These are phyloP conservation scores for Syncephalastrum monosporum DNA, from an alignment of 371 early-diverging fungal species.

Conservation along the genomic window DNA sequence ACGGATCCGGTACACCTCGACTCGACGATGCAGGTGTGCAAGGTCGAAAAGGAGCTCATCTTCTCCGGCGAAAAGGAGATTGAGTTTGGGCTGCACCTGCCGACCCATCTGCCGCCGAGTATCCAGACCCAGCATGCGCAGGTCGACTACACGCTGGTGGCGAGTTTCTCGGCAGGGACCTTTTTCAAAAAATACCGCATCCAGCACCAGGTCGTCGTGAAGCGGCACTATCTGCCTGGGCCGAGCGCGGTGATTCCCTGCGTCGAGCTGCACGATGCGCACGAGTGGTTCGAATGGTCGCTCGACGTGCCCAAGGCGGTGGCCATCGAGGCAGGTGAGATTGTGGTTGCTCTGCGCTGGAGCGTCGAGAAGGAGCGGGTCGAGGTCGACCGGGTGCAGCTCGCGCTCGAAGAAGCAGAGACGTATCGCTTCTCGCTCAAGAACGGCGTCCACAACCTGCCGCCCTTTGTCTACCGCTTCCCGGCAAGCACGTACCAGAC, in stretches of 20 bases:
- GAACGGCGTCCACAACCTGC: constrained; percentile 34
- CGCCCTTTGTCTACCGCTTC: constrained; percentile 34
- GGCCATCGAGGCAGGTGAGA: constrained; percentile 43
- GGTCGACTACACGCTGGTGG: constrained; percentile 45
- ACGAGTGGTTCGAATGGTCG: constrained; percentile 50
- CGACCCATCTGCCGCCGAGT: constrained; percentile 36
- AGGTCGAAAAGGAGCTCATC: constrained; percentile 49
- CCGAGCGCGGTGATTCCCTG: constrained; percentile 47
- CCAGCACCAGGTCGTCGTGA: constrained; percentile 29
- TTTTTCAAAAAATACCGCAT: constrained; percentile 43
- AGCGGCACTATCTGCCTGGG: constrained; percentile 44
- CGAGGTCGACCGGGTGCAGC: constrained; percentile 34
- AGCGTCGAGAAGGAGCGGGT: constrained; percentile 48
- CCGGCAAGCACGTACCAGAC: constrained; percentile 37
- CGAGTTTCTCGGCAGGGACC: constrained; percentile 41
- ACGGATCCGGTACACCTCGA: constrained; percentile 26
- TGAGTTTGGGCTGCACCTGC: constrained; percentile 47
- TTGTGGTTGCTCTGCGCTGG: constrained; percentile 39
- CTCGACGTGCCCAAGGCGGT: constrained; percentile 44
- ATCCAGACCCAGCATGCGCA: constrained; percentile 34
- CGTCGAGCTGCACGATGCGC: constrained; percentile 27
- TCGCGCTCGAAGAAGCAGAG: constrained; percentile 40
- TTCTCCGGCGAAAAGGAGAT: constrained; percentile 40
- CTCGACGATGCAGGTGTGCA: constrained; percentile 32
- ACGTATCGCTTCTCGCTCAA: constrained; percentile 41